Base-by-base conservation (phyloP, 805 yeast genomes). In the Pichia rugopelliculosa region DNA sequence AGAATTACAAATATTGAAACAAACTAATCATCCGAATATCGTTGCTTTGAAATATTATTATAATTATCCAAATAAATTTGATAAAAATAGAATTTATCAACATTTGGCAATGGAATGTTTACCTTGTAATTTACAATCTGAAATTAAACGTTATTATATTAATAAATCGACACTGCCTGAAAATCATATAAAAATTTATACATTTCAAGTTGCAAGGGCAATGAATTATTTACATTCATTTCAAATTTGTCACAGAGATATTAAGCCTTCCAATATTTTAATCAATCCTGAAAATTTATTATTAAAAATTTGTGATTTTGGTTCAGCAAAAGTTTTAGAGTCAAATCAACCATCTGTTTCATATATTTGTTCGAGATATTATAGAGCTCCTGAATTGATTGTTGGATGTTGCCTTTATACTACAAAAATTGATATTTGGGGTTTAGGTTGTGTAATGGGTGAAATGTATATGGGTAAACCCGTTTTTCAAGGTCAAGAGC, bases 361-460 rank as follows among this genome's bases (percentile, higher is more conserved):
- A 44, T 93, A 93, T 63, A 93, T 93, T 49, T 95, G 97, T 66
- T 88, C 96, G 22, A 80, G 99, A 59, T 93, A 89, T 66, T 90
- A 90, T 67, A 77, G 97, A 57, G 95, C 98, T 1, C 99, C 99
- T 0, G 99, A 93, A 66, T 75, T 93, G 51, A 86, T 93, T 60
- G 81, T 93, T 47, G 99, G 99, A 2, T 84, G 89, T 57, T 79
- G 90, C 50, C 76, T 82, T 36, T 93, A 93, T 65, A 80, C 95
- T 4, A 83, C 95, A 3, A 87, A 89, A 60, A 91, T 93, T 50
- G 99, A 93, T 65, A 84, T 90, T 59, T 93, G 99, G 99, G 96
- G 97, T 17, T 72, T 91, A 50, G 99, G 98, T 1, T 91, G 99
- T 70, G 96, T 93, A 33, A 70, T 93, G 51, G 96, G 97, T 13